Evolutionary conservation across 169 alveolate genomes (phyloP).

Genomic region (Cystoisospora suis): DNA sequence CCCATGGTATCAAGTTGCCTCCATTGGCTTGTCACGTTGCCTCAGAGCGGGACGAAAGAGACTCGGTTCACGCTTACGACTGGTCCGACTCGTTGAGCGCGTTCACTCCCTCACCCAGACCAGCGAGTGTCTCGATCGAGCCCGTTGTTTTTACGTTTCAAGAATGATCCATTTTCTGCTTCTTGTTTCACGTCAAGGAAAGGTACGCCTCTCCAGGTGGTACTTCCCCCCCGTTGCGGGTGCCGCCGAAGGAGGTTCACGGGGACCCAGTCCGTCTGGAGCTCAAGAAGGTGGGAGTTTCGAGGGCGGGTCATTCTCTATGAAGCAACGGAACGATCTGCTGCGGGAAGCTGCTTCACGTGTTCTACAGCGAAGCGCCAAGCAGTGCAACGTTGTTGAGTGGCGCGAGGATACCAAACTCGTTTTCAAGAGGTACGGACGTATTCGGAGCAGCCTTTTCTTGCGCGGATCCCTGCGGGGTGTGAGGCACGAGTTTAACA

Average conservation of each 20-base stretch:
- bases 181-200: conserved; percentile 96
- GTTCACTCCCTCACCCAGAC: too few species aligned
- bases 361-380: conserved; percentile 93
- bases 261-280: not conserved
- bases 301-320: not conserved
- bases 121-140: too few species aligned
- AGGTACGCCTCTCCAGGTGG: conserved; percentile 93
- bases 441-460: not conserved
- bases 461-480: not conserved
- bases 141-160: too few species aligned
- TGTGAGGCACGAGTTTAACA: not conserved
- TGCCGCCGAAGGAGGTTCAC: not conserved
- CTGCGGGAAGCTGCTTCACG: conserved; percentile 89
- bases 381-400: conserved; percentile 96
- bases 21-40: too few species aligned
- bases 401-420: conserved; percentile 94
- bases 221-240: not conserved
- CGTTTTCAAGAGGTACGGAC: conserved; percentile 90
- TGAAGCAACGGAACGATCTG: conserved; percentile 78
- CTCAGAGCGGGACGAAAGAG: too few species aligned
- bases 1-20: too few species aligned
- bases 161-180: conserved; percentile 94
- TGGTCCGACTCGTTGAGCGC: too few species aligned
- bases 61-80: too few species aligned
- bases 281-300: not conserved